phyloP scores from a whole-genome alignment of 495 filamentous ascomycete species.

The Xylaria longipes region DNA sequence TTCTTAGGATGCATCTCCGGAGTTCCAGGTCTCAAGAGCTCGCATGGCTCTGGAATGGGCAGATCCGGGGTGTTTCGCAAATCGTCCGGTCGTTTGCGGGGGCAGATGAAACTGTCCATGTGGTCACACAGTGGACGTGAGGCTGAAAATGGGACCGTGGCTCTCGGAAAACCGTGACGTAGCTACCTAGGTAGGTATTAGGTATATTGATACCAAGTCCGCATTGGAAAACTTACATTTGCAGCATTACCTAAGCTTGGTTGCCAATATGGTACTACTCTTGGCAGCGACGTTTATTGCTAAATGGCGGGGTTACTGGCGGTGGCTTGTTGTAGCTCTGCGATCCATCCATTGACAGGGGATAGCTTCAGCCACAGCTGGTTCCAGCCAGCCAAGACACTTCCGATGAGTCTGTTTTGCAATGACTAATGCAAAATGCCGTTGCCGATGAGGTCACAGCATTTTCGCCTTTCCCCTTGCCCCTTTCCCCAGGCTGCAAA shows the following conservation, averaged over 20 bases:
- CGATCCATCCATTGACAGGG: not conserved
- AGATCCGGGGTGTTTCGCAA: conserved; percentile 7
- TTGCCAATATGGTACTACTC: not conserved
- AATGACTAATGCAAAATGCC: conserved; percentile 14
- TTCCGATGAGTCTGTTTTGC: not conserved
- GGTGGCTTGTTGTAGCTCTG: not conserved
- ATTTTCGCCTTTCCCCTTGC: not conserved
- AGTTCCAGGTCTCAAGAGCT: not conserved
- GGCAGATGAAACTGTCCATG: not conserved
- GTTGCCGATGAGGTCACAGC: conserved; percentile 21
- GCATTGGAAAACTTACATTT: not conserved
- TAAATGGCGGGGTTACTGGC: not conserved
- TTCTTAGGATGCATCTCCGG: not conserved
- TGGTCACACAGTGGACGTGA: not conserved
- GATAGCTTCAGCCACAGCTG: conserved; percentile 16
- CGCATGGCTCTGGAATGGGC: not conserved
- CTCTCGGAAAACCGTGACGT: not conserved
- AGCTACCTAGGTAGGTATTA: no score
- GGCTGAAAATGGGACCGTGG: not conserved
- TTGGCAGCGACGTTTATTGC: not conserved
- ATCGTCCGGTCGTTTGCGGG: not conserved
- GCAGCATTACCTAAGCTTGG: no score
- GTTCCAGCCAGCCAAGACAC: conserved; percentile 8
- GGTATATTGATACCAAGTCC: not conserved
- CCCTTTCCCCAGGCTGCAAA: conserved; percentile 9